Conservation (phyloP, 2,329 filamentous ascomycete species). For the Teratosphaeria gauchensis region DNA sequence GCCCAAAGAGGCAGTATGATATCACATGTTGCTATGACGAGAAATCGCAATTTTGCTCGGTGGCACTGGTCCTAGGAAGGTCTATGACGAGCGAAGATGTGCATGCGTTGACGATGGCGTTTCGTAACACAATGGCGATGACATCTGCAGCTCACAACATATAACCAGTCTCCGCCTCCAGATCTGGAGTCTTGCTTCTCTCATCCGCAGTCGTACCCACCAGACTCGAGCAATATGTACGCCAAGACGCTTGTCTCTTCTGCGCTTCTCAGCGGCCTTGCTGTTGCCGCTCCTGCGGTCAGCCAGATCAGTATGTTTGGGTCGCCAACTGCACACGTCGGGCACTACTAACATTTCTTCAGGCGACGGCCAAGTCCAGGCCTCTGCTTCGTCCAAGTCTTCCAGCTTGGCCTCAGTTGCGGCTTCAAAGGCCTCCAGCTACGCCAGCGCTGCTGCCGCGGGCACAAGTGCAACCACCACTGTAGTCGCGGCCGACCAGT, state of each 20-base stretch:
- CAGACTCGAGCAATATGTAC: constrained; percentile 10
- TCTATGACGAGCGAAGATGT: background rate
- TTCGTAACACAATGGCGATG: background rate
- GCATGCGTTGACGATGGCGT: background rate
- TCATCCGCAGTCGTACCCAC: background rate
- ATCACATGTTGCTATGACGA: background rate
- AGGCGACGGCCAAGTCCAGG: background rate
- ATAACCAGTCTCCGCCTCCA: background rate
- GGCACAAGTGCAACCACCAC: background rate
- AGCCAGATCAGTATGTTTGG: background rate
- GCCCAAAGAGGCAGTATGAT: background rate
- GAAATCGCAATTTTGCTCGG: background rate
- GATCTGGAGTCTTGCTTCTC: background rate
- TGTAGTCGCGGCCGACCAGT: constrained; percentile 14
- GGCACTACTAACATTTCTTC: background rate
- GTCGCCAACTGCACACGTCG: background rate
- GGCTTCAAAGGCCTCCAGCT: constrained; percentile 4
- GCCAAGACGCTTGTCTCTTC: constrained; percentile 10
- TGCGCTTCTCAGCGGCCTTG: constrained; percentile 14
- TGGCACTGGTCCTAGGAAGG: background rate
- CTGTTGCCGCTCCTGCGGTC: constrained; percentile 28
- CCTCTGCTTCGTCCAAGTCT: background rate
- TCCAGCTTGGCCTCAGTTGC: background rate
- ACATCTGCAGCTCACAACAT: background rate
- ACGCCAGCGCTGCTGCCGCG: background rate